A percentile compares a stretch with the other conserved stretches of the same genome.
phyloP scores from a whole-genome alignment of 139 green algal genomes.

The Coelastrella sp. region DNA sequence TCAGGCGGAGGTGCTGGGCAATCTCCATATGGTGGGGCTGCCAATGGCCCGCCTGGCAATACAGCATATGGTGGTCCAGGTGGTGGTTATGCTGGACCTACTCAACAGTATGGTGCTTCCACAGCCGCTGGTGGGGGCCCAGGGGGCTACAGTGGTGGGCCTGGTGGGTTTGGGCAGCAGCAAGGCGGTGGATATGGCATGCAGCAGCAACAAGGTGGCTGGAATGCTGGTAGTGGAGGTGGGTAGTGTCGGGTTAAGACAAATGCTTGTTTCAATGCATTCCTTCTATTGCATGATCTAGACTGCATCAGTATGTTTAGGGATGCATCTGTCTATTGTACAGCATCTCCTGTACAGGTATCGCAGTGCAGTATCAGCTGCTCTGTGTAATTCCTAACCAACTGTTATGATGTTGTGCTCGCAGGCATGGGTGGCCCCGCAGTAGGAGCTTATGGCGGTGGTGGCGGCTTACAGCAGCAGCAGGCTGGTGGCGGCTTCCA shows the following conservation, averaged over 20 bases:
- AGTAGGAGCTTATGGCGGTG: conserved; percentile 4
- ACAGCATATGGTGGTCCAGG: conserved; percentile 5
- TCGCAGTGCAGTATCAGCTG: too few relatives aligned
- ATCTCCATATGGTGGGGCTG: neutral
- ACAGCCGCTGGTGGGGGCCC: neutral
- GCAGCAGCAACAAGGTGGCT: conserved; percentile 38
- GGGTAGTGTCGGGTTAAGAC: too few relatives aligned
- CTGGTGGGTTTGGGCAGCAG: conserved; percentile 19
- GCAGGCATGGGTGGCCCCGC: neutral
- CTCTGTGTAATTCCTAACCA: neutral
- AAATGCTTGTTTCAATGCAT: too few relatives aligned
- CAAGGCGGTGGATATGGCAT: neutral
- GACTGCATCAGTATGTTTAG: too few relatives aligned
- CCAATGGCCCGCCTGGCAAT: neutral
- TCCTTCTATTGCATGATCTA: too few relatives aligned
- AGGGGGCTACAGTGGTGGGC: neutral
- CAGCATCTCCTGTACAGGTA: too few relatives aligned
- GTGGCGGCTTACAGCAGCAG: conserved; percentile 15
- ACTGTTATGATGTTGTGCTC: neutral
- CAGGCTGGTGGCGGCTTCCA: neutral
- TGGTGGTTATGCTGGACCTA: conserved; percentile 10
- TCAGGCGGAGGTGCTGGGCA: neutral
- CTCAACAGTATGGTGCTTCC: neutral
- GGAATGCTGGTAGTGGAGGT: conserved; percentile 20
- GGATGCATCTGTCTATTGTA: too few relatives aligned